Evolutionary conservation across 1,139 yeast genomes (phyloP).

Genomic region (Arxiozyma telluris): DNA sequence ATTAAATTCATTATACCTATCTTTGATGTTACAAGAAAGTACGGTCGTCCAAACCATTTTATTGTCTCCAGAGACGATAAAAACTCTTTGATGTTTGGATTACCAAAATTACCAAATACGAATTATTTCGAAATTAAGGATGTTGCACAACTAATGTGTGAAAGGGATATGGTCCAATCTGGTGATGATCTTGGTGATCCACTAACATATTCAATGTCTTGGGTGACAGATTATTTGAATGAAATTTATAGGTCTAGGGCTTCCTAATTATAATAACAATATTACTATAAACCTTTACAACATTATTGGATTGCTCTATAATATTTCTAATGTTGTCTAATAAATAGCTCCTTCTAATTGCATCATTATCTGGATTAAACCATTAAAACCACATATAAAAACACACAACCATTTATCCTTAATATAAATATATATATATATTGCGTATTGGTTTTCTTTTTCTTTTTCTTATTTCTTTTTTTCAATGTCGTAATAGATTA

Average conservation of each 20-base stretch:
- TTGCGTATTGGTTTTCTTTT: no score
- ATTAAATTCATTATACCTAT: constrained; percentile 25
- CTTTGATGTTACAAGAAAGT: constrained; percentile 22
- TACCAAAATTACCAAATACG: constrained; percentile 24
- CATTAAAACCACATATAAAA: no score
- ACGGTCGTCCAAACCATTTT: constrained; percentile 28
- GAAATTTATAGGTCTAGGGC: neutral
- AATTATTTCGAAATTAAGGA: constrained; percentile 13
- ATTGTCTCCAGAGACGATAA: constrained; percentile 17
- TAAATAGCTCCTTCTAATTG: no score
- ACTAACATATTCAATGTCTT: constrained; percentile 7
- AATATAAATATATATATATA: no score
- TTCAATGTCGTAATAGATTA: no score
- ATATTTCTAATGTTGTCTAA: no score
- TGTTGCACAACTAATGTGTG: constrained; percentile 2
- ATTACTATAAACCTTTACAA: no score
- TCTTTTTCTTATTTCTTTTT: no score
- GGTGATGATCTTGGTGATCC: constrained; percentile 3
- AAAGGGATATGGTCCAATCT: neutral
- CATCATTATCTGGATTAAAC: no score
- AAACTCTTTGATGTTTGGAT: constrained; percentile 24
- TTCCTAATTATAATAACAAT: neutral
- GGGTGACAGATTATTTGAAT: constrained; percentile 6
- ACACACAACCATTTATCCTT: no score
- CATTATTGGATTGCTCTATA: no score